These are phyloP conservation scores for Rutstroemia sp. DNA, from an alignment of 2,329 filamentous ascomycete genomes.

Conservation along the genomic window DNA sequence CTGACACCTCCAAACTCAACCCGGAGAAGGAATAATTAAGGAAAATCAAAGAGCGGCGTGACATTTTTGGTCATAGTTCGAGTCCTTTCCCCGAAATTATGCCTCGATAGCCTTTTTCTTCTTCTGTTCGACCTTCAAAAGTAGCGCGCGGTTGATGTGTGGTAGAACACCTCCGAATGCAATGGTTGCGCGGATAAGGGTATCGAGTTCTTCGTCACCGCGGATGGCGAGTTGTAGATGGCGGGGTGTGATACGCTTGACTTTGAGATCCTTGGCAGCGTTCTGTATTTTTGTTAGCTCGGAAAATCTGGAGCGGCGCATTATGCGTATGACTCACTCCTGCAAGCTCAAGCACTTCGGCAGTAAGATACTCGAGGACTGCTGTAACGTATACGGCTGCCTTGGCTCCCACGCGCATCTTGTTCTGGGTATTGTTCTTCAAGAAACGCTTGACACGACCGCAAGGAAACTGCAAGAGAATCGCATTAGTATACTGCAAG, in stretches of 20 bases:
- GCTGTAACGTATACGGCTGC: slow-evolving; percentile 97
- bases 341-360: slow-evolving; percentile 94
- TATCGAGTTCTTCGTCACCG: slow-evolving; percentile 97
- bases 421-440: slow-evolving; percentile 98
- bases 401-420: slow-evolving; percentile 99
- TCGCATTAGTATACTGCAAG: slow-evolving; percentile 26
- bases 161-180: slow-evolving; percentile 97
- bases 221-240: slow-evolving; percentile 97
- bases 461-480: slow-evolving; percentile 73
- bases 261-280: slow-evolving; percentile 97
- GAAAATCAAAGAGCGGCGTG: neutral
- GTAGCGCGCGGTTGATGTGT: slow-evolving; percentile 94
- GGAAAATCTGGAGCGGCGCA: neutral
- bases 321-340: slow-evolving; percentile 52
- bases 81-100: slow-evolving; percentile 16
- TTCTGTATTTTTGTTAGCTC: slow-evolving; percentile 47
- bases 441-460: slow-evolving; percentile 99
- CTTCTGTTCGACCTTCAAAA: slow-evolving; percentile 96
- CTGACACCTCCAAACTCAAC: slow-evolving; percentile 8
- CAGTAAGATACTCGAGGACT: slow-evolving; percentile 95
- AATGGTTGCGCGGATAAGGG: slow-evolving; percentile 93
- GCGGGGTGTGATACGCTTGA: slow-evolving; percentile 98
- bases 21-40: slow-evolving; percentile 3
- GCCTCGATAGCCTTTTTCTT: slow-evolving; percentile 61
- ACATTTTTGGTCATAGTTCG: neutral